These are phyloP conservation scores for Nannochloropsis gaditana DNA, from an alignment of 108 stramenopile species.

Conservation along the genomic window DNA sequence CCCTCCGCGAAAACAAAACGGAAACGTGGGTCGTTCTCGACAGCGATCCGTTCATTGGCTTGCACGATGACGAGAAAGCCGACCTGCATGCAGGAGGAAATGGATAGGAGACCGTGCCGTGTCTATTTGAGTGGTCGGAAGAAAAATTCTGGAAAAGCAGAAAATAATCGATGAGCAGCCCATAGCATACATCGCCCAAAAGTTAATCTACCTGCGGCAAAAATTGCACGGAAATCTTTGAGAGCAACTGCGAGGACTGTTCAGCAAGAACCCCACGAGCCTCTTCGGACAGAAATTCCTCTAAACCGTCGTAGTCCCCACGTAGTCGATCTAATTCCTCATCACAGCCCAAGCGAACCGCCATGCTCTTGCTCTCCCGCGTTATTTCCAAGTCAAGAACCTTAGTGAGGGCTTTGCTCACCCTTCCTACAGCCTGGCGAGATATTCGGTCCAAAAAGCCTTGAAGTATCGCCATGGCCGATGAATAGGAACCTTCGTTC, in stretches of 20 bases:
- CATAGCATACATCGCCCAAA: not conserved
- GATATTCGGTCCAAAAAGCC: not conserved
- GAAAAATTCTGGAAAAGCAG: not conserved
- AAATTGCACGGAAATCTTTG: not conserved
- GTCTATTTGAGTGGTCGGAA: not conserved
- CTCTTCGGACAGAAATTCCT: constrained; percentile 60
- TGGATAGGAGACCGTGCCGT: not conserved
- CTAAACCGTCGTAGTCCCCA: constrained; percentile 57
- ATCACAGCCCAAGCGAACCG: constrained; percentile 58
- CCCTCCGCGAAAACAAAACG: constrained; percentile 67
- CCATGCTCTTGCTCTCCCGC: not conserved
- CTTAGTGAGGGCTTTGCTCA: not conserved
- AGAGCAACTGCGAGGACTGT: not conserved
- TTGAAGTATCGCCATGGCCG: not conserved
- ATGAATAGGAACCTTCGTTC: not conserved
- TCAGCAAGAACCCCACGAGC: not conserved
- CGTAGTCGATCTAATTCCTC: constrained; percentile 62
- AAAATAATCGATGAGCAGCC: not conserved
- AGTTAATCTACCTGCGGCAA: not conserved
- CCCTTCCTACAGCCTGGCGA: not conserved
- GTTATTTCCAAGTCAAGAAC: not conserved
- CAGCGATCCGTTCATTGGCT: not conserved
- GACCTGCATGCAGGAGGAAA: not conserved
- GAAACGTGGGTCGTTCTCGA: constrained; percentile 33
- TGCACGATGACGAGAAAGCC: not conserved